Conservation (phyloP, 31 red algal species). For the Odonthalia washingtoniensis region DNA sequence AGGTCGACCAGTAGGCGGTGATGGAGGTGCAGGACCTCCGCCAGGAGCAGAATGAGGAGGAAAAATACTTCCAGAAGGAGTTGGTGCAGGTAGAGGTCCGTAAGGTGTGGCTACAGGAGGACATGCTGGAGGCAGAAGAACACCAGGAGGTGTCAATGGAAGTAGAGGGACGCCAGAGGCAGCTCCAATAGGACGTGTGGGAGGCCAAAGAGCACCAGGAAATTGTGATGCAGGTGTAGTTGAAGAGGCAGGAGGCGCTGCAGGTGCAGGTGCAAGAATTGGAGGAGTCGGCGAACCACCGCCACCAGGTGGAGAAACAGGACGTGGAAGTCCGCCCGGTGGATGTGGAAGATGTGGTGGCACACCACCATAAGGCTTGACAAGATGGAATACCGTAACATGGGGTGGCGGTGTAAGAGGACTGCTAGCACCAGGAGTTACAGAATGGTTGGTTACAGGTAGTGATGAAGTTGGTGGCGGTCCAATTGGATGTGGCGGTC, state of each 20-base stretch:
- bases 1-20: constrained; percentile 18
- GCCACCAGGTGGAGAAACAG: background rate
- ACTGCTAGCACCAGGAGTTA: background rate
- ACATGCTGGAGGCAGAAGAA: background rate
- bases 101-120: constrained; percentile 59
- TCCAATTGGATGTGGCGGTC: too few relatives aligned
- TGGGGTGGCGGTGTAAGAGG: constrained; percentile 62
- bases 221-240: background rate
- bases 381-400: background rate
- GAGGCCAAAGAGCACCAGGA: too few relatives aligned
- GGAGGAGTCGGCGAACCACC: constrained; percentile 4
- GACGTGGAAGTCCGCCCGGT: background rate
- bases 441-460: background rate
- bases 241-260: constrained; percentile 14
- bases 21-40: constrained; percentile 39
- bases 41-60: constrained; percentile 22
- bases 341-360: constrained; percentile 34
- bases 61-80: constrained; percentile 9
- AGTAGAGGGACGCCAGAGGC: background rate
- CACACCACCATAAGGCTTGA: constrained; percentile 4
- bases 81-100: constrained; percentile 2
- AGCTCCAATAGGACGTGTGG: background rate
- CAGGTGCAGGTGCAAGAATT: background rate
- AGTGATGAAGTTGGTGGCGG: constrained; percentile 58
- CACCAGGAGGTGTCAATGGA: background rate